Conservation (phyloP, 345 rosid genomes). For the Salix exigua region DNA sequence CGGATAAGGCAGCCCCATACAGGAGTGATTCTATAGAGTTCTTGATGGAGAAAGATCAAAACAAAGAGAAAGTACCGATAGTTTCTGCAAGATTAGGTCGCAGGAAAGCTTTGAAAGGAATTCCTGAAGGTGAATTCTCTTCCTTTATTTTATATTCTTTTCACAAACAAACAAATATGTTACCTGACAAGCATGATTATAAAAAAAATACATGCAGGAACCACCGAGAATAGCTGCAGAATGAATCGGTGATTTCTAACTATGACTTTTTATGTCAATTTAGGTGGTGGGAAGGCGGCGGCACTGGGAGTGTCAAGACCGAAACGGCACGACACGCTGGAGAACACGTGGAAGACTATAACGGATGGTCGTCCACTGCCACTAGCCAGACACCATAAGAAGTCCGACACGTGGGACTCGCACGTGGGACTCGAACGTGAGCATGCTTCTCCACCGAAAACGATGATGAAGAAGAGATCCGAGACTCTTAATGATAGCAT, state of each 20-base stretch:
- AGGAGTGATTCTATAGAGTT: conserved; percentile 45
- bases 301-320: conserved; percentile 55
- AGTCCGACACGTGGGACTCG: conserved; percentile 71
- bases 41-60: conserved; percentile 12
- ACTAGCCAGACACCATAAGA: conserved; percentile 66
- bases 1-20: background rate
- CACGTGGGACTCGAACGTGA: conserved; percentile 3
- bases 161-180: background rate
- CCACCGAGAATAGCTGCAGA: background rate
- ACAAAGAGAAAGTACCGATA: conserved; percentile 39
- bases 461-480: conserved; percentile 51
- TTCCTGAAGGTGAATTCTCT: conserved; percentile 46
- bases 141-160: background rate
- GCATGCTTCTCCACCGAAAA: conserved; percentile 2
- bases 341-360: conserved; percentile 84
- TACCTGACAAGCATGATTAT: background rate
- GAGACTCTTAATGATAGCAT: conserved; percentile 49
- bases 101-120: conserved; percentile 47
- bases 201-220: background rate
- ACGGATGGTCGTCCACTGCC: conserved; percentile 88
- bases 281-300: conserved; percentile 25
- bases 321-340: conserved; percentile 71
- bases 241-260: too few species aligned
- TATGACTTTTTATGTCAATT: background rate
- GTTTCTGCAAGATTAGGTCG: conserved; percentile 46